Conservation (phyloP, 2,329 filamentous ascomycete species). For the Calonectria pteridis region DNA sequence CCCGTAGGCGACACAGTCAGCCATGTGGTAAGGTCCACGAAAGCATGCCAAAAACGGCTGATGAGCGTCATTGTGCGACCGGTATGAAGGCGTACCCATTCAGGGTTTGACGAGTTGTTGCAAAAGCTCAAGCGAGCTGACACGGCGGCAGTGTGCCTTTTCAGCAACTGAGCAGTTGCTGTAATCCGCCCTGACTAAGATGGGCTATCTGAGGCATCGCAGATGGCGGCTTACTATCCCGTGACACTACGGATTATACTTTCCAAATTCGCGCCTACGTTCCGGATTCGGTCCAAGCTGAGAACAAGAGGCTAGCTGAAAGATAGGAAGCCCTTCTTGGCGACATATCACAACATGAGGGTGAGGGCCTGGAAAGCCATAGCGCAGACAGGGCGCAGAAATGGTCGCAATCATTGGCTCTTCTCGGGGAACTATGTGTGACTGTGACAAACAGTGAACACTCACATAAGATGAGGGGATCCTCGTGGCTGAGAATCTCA, state of each 20-base stretch:
- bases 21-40: slow-evolving; percentile 35
- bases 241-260: background rate
- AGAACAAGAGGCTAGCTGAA: background rate
- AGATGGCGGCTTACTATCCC: background rate
- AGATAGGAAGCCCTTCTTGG: too few species aligned
- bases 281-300: background rate
- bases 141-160: background rate
- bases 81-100: background rate
- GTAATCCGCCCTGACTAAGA: background rate
- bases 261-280: background rate
- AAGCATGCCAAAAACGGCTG: slow-evolving; percentile 34
- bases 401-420: background rate
- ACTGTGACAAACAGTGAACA: background rate
- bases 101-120: background rate
- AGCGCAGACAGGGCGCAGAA: background rate
- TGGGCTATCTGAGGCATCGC: background rate
- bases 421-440: background rate
- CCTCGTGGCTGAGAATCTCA: background rate
- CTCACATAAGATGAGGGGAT: background rate
- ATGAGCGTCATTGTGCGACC: slow-evolving; percentile 31
- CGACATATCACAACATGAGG: background rate
- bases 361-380: background rate
- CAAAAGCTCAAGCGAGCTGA: too few species aligned
- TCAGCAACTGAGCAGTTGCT: background rate
- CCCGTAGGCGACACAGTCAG: slow-evolving; percentile 34